Conservation (phyloP, 140 eudicot species). For the Flaveria floridana region DNA sequence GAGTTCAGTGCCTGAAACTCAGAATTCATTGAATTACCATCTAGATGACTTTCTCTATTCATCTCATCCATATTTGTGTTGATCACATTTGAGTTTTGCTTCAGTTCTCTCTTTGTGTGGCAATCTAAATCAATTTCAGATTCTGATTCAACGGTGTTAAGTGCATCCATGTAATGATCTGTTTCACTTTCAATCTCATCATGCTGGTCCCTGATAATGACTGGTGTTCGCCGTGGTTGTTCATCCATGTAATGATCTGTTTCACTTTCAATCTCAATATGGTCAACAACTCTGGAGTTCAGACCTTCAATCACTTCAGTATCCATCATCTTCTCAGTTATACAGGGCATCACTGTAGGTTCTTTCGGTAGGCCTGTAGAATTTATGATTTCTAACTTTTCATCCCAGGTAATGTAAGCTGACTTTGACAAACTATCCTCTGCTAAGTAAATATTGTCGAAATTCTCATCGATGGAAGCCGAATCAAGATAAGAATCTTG, state of each 20-base stretch:
- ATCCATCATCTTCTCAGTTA: constrained; percentile 35
- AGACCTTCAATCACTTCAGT: constrained; percentile 35
- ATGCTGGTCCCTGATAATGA: constrained; percentile 28
- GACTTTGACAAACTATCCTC: constrained; percentile 46
- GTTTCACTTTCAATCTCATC: constrained; percentile 83
- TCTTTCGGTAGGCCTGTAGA: constrained; percentile 36
- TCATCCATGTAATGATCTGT: no score
- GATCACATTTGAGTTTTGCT: constrained; percentile 36
- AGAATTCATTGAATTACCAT: constrained; percentile 26
- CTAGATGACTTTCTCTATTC: constrained; percentile 18
- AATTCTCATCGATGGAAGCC: constrained; percentile 41
- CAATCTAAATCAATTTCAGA: constrained; percentile 67
- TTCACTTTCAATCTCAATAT: constrained; percentile 32
- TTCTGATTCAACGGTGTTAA: constrained; percentile 83
- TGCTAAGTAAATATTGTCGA: constrained; percentile 24
- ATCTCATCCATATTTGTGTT: constrained; percentile 27
- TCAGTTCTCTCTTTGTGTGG: constrained; percentile 52
- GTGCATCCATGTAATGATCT: constrained; percentile 83
- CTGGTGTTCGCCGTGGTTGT: constrained; percentile 25
- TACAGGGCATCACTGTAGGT: constrained; percentile 28
- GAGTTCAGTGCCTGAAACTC: constrained; percentile 36
- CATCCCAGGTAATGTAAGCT: constrained; percentile 71
- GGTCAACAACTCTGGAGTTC: constrained; percentile 19
- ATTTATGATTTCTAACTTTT: constrained; percentile 64
- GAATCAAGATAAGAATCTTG: constrained; percentile 42